A percentile compares a stretch with the other conserved stretches of the same genome.
These are phyloP conservation scores for Sherardia arvensis DNA, from an alignment of 257 asterid species.

Conservation along the genomic window DNA sequence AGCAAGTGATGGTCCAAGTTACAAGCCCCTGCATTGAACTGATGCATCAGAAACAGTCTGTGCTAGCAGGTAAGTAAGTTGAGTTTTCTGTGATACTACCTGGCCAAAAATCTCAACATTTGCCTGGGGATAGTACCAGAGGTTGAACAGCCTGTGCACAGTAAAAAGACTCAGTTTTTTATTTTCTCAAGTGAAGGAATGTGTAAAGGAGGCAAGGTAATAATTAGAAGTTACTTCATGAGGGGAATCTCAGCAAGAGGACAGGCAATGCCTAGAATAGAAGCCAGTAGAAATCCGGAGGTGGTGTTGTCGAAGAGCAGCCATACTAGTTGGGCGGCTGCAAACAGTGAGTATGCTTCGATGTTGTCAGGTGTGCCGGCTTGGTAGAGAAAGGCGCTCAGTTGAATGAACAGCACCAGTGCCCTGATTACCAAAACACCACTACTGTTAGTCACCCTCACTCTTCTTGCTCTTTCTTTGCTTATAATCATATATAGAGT, in stretches of 20 bases:
- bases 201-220: neutral
- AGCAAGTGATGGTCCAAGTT: constrained; percentile 66
- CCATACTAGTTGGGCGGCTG: constrained; percentile 58
- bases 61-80: neutral
- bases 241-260: constrained; percentile 69
- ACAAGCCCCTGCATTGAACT: constrained; percentile 50
- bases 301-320: constrained; percentile 42
- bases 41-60: neutral
- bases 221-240: constrained; percentile 33
- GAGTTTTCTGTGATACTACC: constrained; percentile 19
- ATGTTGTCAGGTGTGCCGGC: constrained; percentile 53
- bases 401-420: constrained; percentile 45
- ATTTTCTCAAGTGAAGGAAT: too few relatives aligned
- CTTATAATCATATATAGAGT: too few relatives aligned
- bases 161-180: neutral
- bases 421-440: constrained; percentile 24
- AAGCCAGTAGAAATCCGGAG: constrained; percentile 57
- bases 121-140: constrained; percentile 76
- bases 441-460: neutral
- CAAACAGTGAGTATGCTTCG: constrained; percentile 57
- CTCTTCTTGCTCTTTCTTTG: too few relatives aligned
- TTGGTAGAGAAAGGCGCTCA: constrained; percentile 69
- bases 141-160: constrained; percentile 40
- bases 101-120: constrained; percentile 56
- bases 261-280: constrained; percentile 47